These are phyloP conservation scores for Phytopythium oedochilum DNA, from an alignment of 352 stramenopile genomes.

Conservation along the genomic window DNA sequence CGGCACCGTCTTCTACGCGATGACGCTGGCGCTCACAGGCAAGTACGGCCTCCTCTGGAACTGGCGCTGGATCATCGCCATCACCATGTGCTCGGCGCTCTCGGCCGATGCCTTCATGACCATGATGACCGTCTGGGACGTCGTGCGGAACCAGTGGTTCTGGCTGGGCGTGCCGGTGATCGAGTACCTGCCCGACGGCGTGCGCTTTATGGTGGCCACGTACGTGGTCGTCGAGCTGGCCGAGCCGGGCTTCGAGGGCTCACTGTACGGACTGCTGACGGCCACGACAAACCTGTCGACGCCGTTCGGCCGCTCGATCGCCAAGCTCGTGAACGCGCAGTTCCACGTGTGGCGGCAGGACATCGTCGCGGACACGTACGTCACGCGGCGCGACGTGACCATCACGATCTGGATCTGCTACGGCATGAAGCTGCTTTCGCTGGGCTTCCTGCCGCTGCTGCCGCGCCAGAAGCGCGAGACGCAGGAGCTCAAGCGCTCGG, in stretches of 20 bases:
- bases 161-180: slow-evolving; percentile 50
- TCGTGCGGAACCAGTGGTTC: slow-evolving; percentile 61
- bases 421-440: slow-evolving; percentile 44
- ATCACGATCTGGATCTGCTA: slow-evolving; percentile 60
- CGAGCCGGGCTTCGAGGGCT: slow-evolving; percentile 42
- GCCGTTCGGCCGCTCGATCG: slow-evolving; percentile 36
- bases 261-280: slow-evolving; percentile 51
- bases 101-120: slow-evolving; percentile 44
- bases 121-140: slow-evolving; percentile 48
- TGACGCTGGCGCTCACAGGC: slow-evolving; percentile 29
- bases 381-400: slow-evolving; percentile 48
- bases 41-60: slow-evolving; percentile 53
- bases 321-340: slow-evolving; percentile 45
- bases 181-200: slow-evolving; percentile 38
- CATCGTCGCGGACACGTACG: slow-evolving; percentile 35
- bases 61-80: slow-evolving; percentile 43
- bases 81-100: slow-evolving; percentile 28
- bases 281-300: slow-evolving; percentile 43
- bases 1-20: slow-evolving; percentile 35
- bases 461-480: slow-evolving; percentile 45
- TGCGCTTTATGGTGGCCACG: slow-evolving; percentile 57
- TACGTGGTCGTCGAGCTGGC: slow-evolving; percentile 60
- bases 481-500: slow-evolving; percentile 33
- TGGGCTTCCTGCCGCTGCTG: slow-evolving; percentile 42
- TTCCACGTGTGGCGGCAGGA: slow-evolving; percentile 51